These are phyloP conservation scores for Naganishia antarctica DNA, from an alignment of 768 basidiomycete species.

Conservation along the genomic window DNA sequence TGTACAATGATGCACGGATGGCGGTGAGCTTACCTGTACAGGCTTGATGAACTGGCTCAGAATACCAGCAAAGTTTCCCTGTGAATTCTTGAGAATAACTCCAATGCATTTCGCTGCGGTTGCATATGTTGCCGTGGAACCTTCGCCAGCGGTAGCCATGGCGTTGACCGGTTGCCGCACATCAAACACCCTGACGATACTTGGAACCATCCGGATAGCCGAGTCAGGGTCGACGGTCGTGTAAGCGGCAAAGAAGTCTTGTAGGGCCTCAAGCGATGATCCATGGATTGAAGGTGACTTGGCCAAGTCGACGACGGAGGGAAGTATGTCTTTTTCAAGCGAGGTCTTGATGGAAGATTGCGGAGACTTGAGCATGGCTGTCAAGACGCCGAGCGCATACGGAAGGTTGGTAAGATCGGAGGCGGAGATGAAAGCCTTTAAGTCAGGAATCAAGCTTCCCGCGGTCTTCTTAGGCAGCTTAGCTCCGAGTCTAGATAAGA, in stretches of 20 bases:
- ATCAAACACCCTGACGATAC: constrained; percentile 10
- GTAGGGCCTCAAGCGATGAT: constrained; percentile 70
- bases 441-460: constrained; percentile 62
- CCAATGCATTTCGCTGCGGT: constrained; percentile 85
- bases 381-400: constrained; percentile 38
- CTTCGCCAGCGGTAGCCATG: constrained; percentile 42
- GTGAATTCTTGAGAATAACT: constrained; percentile 68
- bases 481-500: constrained; percentile 34
- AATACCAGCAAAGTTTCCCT: constrained; percentile 69
- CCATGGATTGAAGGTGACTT: constrained; percentile 75
- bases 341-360: constrained; percentile 34
- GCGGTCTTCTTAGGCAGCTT: constrained; percentile 59
- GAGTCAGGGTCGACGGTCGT: constrained; percentile 70
- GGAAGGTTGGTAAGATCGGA: constrained; percentile 68
- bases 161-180: constrained; percentile 12
- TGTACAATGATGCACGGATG: no score
- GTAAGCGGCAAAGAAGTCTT: constrained; percentile 74
- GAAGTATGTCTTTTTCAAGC: constrained; percentile 44
- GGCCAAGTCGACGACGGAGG: constrained; percentile 55
- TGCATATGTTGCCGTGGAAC: constrained; percentile 44
- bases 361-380: constrained; percentile 56
- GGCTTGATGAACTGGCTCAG: constrained; percentile 79
- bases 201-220: constrained; percentile 3
- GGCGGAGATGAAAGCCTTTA: constrained; percentile 69
- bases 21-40: constrained; percentile 57